phyloP scores from a whole-genome alignment of 176 grass and related monocot genomes.

The Elymus sibiricus region DNA sequence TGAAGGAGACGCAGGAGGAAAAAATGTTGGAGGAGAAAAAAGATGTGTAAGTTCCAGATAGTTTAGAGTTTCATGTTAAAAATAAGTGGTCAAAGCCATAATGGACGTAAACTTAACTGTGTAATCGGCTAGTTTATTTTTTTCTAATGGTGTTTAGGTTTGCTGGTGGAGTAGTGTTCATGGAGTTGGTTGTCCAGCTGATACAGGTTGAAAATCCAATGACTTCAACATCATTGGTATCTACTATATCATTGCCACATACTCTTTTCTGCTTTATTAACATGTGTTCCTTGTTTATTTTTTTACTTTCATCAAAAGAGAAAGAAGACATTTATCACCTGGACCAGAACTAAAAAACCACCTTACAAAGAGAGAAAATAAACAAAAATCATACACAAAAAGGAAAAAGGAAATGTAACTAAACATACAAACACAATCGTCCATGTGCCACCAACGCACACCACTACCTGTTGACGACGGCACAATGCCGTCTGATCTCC shows the following conservation, averaged over 20 bases:
- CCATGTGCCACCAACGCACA: background rate
- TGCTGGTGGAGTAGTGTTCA: too few species aligned
- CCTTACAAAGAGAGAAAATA: background rate
- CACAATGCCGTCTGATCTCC: constrained; percentile 77
- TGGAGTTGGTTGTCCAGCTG: too few species aligned
- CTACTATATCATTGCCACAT: background rate
- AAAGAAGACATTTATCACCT: background rate
- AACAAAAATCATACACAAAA: background rate
- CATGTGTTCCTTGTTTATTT: background rate
- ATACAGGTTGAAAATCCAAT: background rate
- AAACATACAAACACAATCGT: background rate
- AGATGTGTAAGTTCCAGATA: too few species aligned
- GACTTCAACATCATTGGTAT: background rate
- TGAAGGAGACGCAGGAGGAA: too few species aligned
- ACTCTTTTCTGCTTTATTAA: background rate
- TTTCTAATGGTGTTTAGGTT: too few species aligned
- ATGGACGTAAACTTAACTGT: too few species aligned
- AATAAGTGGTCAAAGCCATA: too few species aligned
- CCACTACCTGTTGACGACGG: constrained; percentile 34
- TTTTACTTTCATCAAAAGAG: background rate
- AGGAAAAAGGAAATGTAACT: background rate
- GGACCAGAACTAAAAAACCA: background rate
- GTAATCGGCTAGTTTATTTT: too few species aligned
- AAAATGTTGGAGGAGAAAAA: too few species aligned
- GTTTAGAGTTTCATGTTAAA: too few species aligned